A percentile compares a stretch with the other conserved stretches of the same genome.
These are phyloP conservation scores for Deinandra increscens DNA, from an alignment of 129 eudicot species.

Conservation along the genomic window DNA sequence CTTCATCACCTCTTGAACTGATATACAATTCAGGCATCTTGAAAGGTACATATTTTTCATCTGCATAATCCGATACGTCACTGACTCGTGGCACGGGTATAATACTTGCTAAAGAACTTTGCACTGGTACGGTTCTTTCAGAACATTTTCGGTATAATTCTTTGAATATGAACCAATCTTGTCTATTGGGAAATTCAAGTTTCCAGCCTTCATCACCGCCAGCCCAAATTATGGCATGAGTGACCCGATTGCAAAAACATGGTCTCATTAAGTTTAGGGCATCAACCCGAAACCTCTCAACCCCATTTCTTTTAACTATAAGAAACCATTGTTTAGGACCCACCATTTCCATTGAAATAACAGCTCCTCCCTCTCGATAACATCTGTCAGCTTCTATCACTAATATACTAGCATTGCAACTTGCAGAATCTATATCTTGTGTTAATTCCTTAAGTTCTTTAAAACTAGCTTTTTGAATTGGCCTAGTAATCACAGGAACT, in stretches of 20 bases:
- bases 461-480: constrained; percentile 23
- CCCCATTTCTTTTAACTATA: constrained; percentile 48
- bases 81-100: constrained; percentile 82
- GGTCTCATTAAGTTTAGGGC: constrained; percentile 65
- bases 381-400: constrained; percentile 68
- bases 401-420: constrained; percentile 65
- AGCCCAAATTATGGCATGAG: constrained; percentile 68
- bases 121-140: constrained; percentile 44
- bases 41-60: constrained; percentile 30
- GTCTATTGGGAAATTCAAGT: constrained; percentile 71
- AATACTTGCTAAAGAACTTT: constrained; percentile 28
- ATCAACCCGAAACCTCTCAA: constrained; percentile 33
- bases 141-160: constrained; percentile 66
- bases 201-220: constrained; percentile 49
- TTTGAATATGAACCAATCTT: constrained; percentile 78
- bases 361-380: constrained; percentile 60
- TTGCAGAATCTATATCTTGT: constrained; percentile 37
- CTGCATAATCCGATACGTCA: constrained; percentile 47
- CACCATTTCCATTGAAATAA: constrained; percentile 45
- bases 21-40: constrained; percentile 68
- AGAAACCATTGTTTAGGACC: constrained; percentile 61
- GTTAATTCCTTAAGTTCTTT: constrained; percentile 39
- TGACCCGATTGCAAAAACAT: constrained; percentile 55
- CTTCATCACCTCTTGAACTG: constrained; percentile 59
- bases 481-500: constrained; percentile 25